These are phyloP conservation scores for Glycine latifolia DNA, from an alignment of 306 rosid species.

Conservation along the genomic window DNA sequence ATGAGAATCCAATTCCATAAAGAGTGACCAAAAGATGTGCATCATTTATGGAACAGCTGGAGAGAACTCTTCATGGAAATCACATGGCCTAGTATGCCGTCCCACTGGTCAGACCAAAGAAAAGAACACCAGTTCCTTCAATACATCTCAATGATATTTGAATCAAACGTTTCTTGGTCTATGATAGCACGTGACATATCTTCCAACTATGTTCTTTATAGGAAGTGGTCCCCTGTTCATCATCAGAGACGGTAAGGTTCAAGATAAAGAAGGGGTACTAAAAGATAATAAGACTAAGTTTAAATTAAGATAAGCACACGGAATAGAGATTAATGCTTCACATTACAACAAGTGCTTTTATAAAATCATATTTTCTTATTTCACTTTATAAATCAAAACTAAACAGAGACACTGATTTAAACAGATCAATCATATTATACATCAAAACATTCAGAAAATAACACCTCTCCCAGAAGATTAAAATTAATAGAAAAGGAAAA, in stretches of 20 bases:
- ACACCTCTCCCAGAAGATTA: neutral
- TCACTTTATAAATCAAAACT: neutral
- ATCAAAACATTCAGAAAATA: constrained; percentile 14
- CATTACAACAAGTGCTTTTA: neutral
- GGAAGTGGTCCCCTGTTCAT: constrained; percentile 62
- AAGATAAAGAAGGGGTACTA: constrained; percentile 2
- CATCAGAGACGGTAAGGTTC: constrained; percentile 21
- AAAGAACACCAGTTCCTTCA: constrained; percentile 33
- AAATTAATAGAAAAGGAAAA: constrained; percentile 15
- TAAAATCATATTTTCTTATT: neutral
- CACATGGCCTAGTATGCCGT: constrained; percentile 5
- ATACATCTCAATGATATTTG: neutral
- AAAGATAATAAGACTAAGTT: neutral
- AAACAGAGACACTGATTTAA: neutral
- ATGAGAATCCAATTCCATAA: constrained; percentile 40
- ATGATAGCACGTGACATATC: constrained; percentile 52
- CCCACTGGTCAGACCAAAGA: constrained; percentile 31
- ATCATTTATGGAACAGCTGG: constrained; percentile 6
- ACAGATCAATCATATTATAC: constrained; percentile 1
- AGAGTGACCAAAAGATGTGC: constrained; percentile 37
- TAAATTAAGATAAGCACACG: constrained; percentile 7
- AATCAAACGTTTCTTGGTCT: constrained; percentile 54
- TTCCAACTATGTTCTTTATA: constrained; percentile 53
- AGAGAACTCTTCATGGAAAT: constrained; percentile 38
- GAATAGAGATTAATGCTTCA: neutral